A percentile compares a stretch with the other conserved stretches of the same genome.
phyloP scores from a whole-genome alignment of 306 rosid genomes.

The Ammopiptanthus mongolicus region DNA sequence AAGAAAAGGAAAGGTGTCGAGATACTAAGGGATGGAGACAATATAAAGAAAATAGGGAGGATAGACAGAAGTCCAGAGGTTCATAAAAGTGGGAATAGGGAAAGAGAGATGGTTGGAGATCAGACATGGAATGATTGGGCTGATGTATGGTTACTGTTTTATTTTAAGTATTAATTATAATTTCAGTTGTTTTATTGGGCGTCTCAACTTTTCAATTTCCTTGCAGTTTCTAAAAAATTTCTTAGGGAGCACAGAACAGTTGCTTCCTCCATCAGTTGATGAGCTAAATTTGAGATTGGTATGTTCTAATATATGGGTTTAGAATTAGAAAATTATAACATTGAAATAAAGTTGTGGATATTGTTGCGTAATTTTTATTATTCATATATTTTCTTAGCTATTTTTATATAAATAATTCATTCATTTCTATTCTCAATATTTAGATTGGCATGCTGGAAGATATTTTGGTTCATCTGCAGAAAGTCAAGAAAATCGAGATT shows the following conservation, averaged over 20 bases:
- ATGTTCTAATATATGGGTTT: constrained; percentile 15
- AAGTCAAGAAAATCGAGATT: constrained; percentile 51
- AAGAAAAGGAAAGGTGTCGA: constrained; percentile 51
- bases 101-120: constrained; percentile 36
- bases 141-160: constrained; percentile 51
- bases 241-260: constrained; percentile 38
- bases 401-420: not conserved
- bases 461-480: constrained; percentile 46
- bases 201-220: constrained; percentile 17
- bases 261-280: constrained; percentile 54
- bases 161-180: not conserved
- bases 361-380: not conserved
- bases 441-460: constrained; percentile 74
- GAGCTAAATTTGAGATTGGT: constrained; percentile 57
- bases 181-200: constrained; percentile 14
- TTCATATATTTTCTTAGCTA: not conserved
- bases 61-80: constrained; percentile 33
- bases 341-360: constrained; percentile 1
- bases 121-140: constrained; percentile 43
- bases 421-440: constrained; percentile 11
- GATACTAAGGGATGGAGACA: constrained; percentile 32
- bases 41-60: constrained; percentile 23
- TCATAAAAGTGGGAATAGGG: constrained; percentile 33
- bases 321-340: constrained; percentile 5
- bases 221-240: constrained; percentile 60